A percentile compares a stretch with the other conserved stretches of the same genome.
phyloP scores from a whole-genome alignment of 257 asterid genomes.

The Gentiana dahurica region DNA sequence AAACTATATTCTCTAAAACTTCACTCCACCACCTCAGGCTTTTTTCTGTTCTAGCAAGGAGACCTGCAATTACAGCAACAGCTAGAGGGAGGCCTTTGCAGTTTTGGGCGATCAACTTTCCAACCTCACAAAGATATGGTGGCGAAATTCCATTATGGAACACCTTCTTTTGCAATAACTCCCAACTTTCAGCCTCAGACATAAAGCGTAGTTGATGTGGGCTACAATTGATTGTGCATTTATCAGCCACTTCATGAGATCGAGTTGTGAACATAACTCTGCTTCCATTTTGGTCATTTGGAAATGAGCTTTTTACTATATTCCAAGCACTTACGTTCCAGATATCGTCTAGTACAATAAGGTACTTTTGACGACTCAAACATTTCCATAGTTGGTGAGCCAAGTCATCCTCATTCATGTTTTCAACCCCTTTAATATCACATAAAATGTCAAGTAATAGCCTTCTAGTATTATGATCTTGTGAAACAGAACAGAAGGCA shows the following conservation, averaged over 20 bases:
- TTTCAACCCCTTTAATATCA: no score
- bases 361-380: no score
- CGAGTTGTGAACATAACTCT: neutral
- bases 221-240: neutral
- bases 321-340: no score
- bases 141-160: neutral
- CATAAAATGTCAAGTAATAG: no score
- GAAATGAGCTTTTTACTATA: no score
- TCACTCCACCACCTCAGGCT: neutral
- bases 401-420: no score
- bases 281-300: neutral
- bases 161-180: neutral
- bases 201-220: neutral
- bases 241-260: no score
- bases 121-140: neutral
- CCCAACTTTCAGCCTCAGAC: neutral
- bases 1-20: neutral
- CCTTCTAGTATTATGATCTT: no score
- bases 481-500: no score
- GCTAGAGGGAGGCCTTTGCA: conserved; percentile 3
- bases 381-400: no score
- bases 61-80: neutral
- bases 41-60: no score
- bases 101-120: neutral
- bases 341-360: no score